These are phyloP conservation scores for Cerioporus squamosus DNA, from an alignment of 1,284 basidiomycete species.

Conservation along the genomic window DNA sequence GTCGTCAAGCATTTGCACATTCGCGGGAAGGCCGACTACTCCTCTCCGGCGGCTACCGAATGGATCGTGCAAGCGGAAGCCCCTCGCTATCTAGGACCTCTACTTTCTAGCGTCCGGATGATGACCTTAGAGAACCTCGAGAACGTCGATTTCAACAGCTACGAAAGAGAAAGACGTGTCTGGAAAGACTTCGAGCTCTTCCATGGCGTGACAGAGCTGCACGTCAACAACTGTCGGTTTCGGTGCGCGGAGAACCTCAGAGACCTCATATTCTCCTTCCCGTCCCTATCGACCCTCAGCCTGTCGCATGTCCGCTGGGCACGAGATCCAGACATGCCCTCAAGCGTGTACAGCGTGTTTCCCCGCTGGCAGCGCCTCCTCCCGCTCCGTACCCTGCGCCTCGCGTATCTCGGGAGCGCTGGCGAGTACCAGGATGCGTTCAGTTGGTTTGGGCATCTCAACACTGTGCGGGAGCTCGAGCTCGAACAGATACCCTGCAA, in stretches of 20 bases:
- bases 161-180: background rate
- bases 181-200: background rate
- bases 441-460: background rate
- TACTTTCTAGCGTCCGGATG: conserved; percentile 4
- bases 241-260: background rate
- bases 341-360: too few species aligned
- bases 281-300: background rate
- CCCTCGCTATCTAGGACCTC: background rate
- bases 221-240: background rate
- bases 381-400: conserved; percentile 1
- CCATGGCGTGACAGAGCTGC: background rate
- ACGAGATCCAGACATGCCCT: background rate
- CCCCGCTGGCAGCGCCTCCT: background rate
- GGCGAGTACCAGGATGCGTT: background rate
- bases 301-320: conserved; percentile 3
- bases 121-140: conserved; percentile 6
- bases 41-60: background rate
- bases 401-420: background rate
- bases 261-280: conserved; percentile 1
- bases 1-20: conserved; percentile 6
- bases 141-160: background rate
- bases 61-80: conserved; percentile 4
- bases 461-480: background rate
- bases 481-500: background rate
- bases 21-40: conserved; percentile 4